Percentiles rank a stretch among this genome's conserved stretches.
phyloP scores from a whole-genome alignment of 495 filamentous ascomycete genomes.

The Penicillium pancosmium region DNA sequence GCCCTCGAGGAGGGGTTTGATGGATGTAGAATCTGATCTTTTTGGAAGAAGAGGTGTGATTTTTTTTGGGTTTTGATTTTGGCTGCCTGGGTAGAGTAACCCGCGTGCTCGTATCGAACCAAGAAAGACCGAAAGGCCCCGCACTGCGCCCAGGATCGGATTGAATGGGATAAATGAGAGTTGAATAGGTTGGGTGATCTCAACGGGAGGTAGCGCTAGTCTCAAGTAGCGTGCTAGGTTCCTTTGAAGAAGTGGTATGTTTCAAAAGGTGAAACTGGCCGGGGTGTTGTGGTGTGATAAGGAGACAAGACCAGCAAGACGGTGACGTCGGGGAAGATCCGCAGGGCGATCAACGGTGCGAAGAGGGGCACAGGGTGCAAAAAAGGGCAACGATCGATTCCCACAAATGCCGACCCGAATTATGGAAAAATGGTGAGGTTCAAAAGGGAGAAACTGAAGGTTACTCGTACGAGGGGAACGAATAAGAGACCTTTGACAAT shows the following conservation, averaged over 20 bases:
- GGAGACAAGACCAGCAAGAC: neutral
- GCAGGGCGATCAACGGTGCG: slow-evolving; percentile 17
- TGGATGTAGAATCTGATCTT: neutral
- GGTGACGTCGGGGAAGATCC: slow-evolving; percentile 29
- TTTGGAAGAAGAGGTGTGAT: neutral
- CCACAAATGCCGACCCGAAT: neutral
- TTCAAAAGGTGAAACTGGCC: slow-evolving; percentile 1
- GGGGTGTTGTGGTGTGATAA: slow-evolving; percentile 10
- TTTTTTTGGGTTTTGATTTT: neutral
- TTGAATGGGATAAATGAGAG: neutral
- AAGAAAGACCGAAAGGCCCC: neutral
- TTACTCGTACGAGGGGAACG: too few relatives aligned
- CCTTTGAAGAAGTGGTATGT: neutral
- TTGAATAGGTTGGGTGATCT: neutral
- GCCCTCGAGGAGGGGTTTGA: neutral
- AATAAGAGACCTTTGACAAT: too few relatives aligned
- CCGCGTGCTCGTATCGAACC: too few relatives aligned
- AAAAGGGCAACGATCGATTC: slow-evolving; percentile 4
- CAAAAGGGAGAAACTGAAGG: too few relatives aligned
- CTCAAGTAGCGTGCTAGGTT: neutral
- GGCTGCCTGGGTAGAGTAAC: neutral
- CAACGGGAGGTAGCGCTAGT: neutral
- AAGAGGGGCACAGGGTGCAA: neutral
- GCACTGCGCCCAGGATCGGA: neutral
- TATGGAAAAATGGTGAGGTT: neutral